Percentiles rank a stretch among this genome's conserved stretches.
Conservation (phyloP, 1,139 yeast species). For the Yamadazyma dushanensis region DNA sequence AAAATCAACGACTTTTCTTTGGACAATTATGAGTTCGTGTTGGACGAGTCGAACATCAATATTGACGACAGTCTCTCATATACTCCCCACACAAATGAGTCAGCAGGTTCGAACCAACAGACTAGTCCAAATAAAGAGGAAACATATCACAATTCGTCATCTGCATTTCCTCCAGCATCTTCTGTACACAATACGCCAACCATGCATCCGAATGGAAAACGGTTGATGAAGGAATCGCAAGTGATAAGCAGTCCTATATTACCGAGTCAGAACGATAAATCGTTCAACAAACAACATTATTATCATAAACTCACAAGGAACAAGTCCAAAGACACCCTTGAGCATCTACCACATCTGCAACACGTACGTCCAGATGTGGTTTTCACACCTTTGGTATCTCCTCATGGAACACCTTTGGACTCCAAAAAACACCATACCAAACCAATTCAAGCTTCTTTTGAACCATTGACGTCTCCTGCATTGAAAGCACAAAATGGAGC, state of each 20-base stretch:
- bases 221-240: slow-evolving; percentile 8
- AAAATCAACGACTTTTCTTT: slow-evolving; percentile 12
- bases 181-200: slow-evolving; percentile 14
- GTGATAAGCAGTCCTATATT: slow-evolving; percentile 40
- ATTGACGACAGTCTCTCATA: not conserved
- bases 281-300: slow-evolving; percentile 45
- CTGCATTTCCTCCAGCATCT: slow-evolving; percentile 37
- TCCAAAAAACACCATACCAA: slow-evolving; percentile 16
- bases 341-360: slow-evolving; percentile 21
- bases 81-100: slow-evolving; percentile 25
- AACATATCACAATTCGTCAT: slow-evolving; percentile 17
- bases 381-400: slow-evolving; percentile 76
- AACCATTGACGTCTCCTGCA: slow-evolving; percentile 67
- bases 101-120: slow-evolving; percentile 24
- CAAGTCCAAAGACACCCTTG: slow-evolving; percentile 19
- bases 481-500: slow-evolving; percentile 42
- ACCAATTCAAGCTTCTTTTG: slow-evolving; percentile 37
- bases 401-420: slow-evolving; percentile 70
- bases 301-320: slow-evolving; percentile 28
- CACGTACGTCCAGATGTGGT: slow-evolving; percentile 50
- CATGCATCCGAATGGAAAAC: slow-evolving; percentile 11
- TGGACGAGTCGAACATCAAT: slow-evolving; percentile 3
- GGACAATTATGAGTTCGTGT: slow-evolving; percentile 14
- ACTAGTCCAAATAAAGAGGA: slow-evolving; percentile 1
- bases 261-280: slow-evolving; percentile 46